A percentile compares a stretch with the other conserved stretches of the same genome.
Conservation (phyloP, 1,284 basidiomycete species). For the Ceratobasidium theobromae region DNA sequence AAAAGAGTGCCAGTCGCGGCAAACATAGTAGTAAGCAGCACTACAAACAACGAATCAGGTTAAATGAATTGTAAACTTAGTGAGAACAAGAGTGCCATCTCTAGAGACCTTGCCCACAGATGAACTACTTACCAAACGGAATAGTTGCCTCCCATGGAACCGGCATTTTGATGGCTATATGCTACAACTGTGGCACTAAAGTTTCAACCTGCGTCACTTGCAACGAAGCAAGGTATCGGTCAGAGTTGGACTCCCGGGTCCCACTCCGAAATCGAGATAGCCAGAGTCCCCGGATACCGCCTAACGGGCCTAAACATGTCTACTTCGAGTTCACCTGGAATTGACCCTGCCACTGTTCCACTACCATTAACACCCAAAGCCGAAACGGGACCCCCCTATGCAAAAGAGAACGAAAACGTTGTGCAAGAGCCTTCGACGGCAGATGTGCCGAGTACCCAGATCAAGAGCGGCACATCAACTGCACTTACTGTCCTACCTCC, state of each 20-base stretch:
- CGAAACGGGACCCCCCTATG: neutral
- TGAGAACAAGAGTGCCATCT: neutral
- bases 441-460: neutral
- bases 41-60: conserved; percentile 47
- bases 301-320: conserved; percentile 10
- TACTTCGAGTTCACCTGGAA: neutral
- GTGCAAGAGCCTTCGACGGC: neutral
- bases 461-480: neutral
- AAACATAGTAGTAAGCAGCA: conserved; percentile 85
- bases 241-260: neutral
- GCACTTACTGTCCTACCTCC: conserved; percentile 36
- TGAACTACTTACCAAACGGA: conserved; percentile 70
- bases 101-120: neutral
- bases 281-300: conserved; percentile 1
- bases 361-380: conserved; percentile 1
- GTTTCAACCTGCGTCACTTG: neutral
- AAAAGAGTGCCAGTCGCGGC: conserved; percentile 83
- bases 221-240: neutral
- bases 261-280: neutral
- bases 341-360: conserved; percentile 3
- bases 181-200: neutral
- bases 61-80: conserved; percentile 23
- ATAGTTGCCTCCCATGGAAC: conserved; percentile 94
- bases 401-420: neutral
- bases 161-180: conserved; percentile 60